Evolutionary conservation across 192 early-diverging fungal species (phyloP), one percentile per base, ranked within the genome.

Genomic region (Entomortierella parvispora): DNA sequence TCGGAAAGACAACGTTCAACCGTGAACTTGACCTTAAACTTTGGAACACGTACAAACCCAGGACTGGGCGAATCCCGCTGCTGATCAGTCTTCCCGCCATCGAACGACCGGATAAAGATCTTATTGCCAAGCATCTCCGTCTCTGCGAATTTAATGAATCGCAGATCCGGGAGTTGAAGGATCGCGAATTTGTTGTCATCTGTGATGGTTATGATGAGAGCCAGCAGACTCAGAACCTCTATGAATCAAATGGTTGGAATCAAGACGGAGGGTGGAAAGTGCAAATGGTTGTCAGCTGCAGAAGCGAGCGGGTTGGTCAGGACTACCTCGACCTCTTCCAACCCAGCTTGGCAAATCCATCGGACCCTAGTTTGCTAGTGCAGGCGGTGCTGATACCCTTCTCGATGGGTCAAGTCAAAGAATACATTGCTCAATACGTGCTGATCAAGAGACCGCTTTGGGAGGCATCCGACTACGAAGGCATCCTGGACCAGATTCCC

Each of bases 131-230:
- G 29, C 59, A 61, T 4, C 15, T 61, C 7, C 22, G 46, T 6
- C 7, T 23, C 2, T 5, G 14, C 28, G 46, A 18, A 5, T 61
- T 61, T 32, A 40, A 28, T 2, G 61, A 62, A 7, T 9, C 47
- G 1, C 61, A 62, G 49, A 62, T 62, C 61, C 44, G 33, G 40
- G 61, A 62, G 29, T 32, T 62, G 31, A 50, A 51, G 29, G 8
- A 34, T 3, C 18, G 20, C 61, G 25, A 33, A 1, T 32, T 53
- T 14, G 23, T 53, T 4, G 15, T 53, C 51, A 53, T 53, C 17
- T 53, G 51, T 15, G 51, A 53, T 15, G 51, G 51, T 29, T 53
- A 53, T 28, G 51, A 53, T 4, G 51, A 53, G 23, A 31, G 51
- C 12, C 51, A 53, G 51, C 29, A 29, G 12, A 29, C n/a, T 4